A percentile compares a stretch with the other conserved stretches of the same genome.
phyloP scores from a whole-genome alignment of 1,284 basidiomycete genomes.

The Rhodotorula mucilaginosa region DNA sequence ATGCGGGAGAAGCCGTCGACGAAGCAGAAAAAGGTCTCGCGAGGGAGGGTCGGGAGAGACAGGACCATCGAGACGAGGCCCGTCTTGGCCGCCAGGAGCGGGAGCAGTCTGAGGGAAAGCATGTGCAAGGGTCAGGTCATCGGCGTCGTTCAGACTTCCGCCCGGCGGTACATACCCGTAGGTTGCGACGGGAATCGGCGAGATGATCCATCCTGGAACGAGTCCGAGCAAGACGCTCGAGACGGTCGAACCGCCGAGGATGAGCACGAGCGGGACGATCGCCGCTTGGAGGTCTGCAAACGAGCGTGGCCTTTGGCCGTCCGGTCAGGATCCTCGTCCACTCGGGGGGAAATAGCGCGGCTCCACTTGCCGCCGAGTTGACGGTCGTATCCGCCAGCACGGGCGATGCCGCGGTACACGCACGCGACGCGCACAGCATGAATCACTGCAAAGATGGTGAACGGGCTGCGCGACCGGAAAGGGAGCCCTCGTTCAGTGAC shows the following conservation, averaged over 20 bases:
- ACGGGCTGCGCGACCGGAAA: conserved; percentile 18
- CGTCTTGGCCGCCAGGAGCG: conserved; percentile 33
- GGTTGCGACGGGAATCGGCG: conserved; percentile 37
- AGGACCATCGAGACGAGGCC: conserved; percentile 28
- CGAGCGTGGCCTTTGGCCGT: too few species aligned
- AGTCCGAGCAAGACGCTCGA: conserved; percentile 32
- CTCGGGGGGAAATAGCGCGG: too few species aligned
- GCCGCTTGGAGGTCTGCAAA: conserved; percentile 34
- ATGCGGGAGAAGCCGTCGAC: conserved; percentile 42
- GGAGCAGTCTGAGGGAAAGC: conserved; percentile 22
- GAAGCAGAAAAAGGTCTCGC: conserved; percentile 37
- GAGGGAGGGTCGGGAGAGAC: conserved; percentile 33
- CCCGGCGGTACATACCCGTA: conserved; percentile 21
- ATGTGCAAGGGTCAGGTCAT: background rate
- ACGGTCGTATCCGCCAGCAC: conserved; percentile 31
- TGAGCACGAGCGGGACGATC: conserved; percentile 37
- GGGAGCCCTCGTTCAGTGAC: background rate
- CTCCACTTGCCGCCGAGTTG: conserved; percentile 32
- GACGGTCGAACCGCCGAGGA: conserved; percentile 39
- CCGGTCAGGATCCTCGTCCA: background rate
- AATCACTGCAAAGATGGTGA: conserved; percentile 35
- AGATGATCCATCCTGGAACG: conserved; percentile 39
- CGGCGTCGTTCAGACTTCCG: too few species aligned
- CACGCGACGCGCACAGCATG: conserved; percentile 37
- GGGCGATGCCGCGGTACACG: conserved; percentile 35